Conservation (phyloP, 768 basidiomycete species). For the Panus rudis region DNA sequence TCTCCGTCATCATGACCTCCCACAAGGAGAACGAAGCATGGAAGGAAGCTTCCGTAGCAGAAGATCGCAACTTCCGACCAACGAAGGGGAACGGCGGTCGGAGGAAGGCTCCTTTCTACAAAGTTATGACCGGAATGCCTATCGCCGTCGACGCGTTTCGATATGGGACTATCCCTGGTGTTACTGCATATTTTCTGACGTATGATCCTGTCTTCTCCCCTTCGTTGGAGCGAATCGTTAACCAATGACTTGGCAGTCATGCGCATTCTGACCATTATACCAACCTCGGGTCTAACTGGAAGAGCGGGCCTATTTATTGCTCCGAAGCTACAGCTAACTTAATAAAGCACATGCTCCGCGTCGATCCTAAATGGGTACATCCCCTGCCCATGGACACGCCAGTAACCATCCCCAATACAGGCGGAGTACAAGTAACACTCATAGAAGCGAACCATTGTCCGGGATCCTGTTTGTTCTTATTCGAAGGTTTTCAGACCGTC, state of each 20-base stretch:
- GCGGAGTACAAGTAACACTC: conserved; percentile 82
- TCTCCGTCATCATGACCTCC: conserved; percentile 87
- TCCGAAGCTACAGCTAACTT: conserved; percentile 90
- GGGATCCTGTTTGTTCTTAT: conserved; percentile 90
- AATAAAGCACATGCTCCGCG: conserved; percentile 84
- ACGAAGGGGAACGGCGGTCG: conserved; percentile 45
- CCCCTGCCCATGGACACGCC: conserved; percentile 78
- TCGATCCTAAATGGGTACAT: conserved; percentile 84
- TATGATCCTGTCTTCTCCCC: conserved; percentile 28
- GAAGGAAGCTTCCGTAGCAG: conserved; percentile 65
- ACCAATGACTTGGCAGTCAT: conserved; percentile 45
- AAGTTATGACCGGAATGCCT: conserved; percentile 93
- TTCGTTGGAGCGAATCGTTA: not conserved
- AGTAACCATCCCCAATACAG: conserved; percentile 69
- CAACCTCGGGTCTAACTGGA: conserved; percentile 83
- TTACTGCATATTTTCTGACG: conserved; percentile 92
- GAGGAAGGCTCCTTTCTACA: conserved; percentile 90
- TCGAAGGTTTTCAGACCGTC: conserved; percentile 85
- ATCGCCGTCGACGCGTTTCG: conserved; percentile 97
- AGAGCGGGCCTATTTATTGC: conserved; percentile 91
- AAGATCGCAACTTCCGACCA: conserved; percentile 39
- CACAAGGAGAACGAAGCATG: conserved; percentile 76
- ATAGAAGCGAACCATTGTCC: conserved; percentile 99
- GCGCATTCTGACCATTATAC: conserved; percentile 98
- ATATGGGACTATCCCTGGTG: conserved; percentile 84